Conservation (phyloP, 306 rosid species). For the Vigna trinervia region DNA sequence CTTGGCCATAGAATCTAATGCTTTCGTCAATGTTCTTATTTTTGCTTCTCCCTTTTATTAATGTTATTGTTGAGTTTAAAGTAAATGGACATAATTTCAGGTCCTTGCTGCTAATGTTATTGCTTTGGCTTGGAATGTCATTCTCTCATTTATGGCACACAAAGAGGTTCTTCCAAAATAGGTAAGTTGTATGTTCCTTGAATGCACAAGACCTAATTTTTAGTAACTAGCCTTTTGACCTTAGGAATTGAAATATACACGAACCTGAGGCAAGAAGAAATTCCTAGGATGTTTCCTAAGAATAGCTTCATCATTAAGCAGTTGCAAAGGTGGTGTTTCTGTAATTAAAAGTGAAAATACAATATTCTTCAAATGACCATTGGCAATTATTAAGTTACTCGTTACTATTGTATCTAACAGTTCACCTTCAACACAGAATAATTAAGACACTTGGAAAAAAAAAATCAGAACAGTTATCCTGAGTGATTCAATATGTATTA, state of each 20-base stretch:
- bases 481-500: neutral
- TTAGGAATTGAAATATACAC: slow-evolving; percentile 22
- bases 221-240: slow-evolving; percentile 18
- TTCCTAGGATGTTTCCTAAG: neutral
- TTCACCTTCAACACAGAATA: slow-evolving; percentile 6
- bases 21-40: slow-evolving; percentile 31
- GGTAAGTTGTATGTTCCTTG: slow-evolving; percentile 49
- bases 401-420: neutral
- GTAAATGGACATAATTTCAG: slow-evolving; percentile 56
- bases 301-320: slow-evolving; percentile 13
- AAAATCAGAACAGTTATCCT: neutral
- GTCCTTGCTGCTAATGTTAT: slow-evolving; percentile 91
- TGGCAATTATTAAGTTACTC: neutral
- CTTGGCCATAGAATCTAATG: slow-evolving; percentile 3
- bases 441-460: neutral
- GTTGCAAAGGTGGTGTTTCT: neutral
- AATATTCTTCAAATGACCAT: neutral
- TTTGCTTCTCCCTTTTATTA: slow-evolving; percentile 36
- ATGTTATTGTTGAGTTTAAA: neutral
- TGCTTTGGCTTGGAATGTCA: slow-evolving; percentile 90
- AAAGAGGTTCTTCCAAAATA: slow-evolving; percentile 70
- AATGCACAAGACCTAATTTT: slow-evolving; percentile 20
- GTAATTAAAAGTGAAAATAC: neutral
- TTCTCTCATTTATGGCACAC: slow-evolving; percentile 94
- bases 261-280: slow-evolving; percentile 25